A percentile compares a stretch with the other conserved stretches of the same genome.
These are phyloP conservation scores for Sarocladium kiliense DNA, from an alignment of 2,329 filamentous ascomycete species.

Conservation along the genomic window DNA sequence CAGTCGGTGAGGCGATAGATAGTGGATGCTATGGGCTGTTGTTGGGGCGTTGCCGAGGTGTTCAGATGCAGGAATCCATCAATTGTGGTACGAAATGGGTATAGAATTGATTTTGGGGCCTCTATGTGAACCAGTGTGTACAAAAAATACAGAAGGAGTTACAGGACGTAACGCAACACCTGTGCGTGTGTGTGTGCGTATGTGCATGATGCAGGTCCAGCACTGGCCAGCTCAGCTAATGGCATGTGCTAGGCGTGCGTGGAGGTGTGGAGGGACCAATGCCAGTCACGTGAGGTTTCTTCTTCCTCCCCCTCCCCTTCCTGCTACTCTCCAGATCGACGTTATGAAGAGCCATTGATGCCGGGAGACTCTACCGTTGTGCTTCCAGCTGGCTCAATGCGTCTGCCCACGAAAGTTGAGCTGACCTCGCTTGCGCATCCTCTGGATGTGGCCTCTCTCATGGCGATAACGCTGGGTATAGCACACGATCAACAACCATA, in stretches of 20 bases:
- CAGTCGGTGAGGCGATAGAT: slow-evolving; percentile 1
- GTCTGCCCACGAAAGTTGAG: too few species aligned
- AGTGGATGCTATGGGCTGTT: background rate
- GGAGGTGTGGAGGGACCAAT: too few species aligned
- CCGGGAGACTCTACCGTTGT: too few species aligned
- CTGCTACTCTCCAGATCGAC: too few species aligned
- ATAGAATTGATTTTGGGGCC: too few species aligned
- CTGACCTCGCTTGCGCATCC: too few species aligned
- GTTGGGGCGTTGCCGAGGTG: background rate
- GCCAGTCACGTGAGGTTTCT: background rate
- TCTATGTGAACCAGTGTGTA: background rate
- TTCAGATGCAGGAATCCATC: background rate
- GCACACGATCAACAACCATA: too few species aligned
- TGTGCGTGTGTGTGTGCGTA: background rate
- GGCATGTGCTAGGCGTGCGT: background rate
- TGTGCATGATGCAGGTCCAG: slow-evolving; percentile 1
- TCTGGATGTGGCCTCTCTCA: too few species aligned
- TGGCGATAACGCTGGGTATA: too few species aligned
- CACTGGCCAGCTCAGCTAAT: background rate
- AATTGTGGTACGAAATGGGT: background rate
- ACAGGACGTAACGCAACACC: background rate
- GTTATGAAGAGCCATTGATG: too few species aligned
- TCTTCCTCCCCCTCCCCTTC: background rate
- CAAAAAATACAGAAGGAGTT: background rate
- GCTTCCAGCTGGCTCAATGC: too few species aligned